Evolutionary conservation across 805 yeast genomes (phyloP).

Genomic region (Kodamaea lidongshanica): DNA sequence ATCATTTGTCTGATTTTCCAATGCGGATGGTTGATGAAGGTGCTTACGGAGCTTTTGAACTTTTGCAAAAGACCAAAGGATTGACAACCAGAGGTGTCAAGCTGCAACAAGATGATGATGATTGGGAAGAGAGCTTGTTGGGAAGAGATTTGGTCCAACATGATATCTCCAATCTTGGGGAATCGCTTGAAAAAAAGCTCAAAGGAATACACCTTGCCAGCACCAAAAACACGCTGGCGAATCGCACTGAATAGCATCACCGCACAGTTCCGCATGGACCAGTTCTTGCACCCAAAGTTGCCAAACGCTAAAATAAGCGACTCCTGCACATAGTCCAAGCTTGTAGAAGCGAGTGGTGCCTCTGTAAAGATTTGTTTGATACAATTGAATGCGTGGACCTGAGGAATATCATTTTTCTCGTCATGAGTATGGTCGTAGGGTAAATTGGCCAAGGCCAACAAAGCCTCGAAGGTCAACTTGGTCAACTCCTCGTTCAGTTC

Average conservation of each 20-base stretch:
- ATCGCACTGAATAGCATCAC: constrained; percentile 87
- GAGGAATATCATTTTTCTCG: constrained; percentile 70
- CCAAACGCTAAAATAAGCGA: constrained; percentile 57
- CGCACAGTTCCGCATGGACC: constrained; percentile 91
- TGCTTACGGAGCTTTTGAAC: constrained; percentile 35
- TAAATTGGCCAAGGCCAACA: constrained; percentile 49
- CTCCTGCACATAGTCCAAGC: constrained; percentile 46
- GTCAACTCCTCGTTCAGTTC: constrained; percentile 31
- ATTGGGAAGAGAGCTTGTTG: constrained; percentile 67
- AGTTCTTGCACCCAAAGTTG: constrained; percentile 58
- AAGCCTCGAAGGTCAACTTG: constrained; percentile 42
- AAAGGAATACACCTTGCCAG: constrained; percentile 45
- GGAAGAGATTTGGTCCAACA: constrained; percentile 28
- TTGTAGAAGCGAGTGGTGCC: constrained; percentile 50
- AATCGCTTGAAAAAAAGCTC: constrained; percentile 66
- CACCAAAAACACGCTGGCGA: constrained; percentile 75
- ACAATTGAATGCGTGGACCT: constrained; percentile 90
- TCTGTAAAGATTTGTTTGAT: constrained; percentile 71
- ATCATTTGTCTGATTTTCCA: constrained; percentile 92
- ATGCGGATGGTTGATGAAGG: constrained; percentile 42
- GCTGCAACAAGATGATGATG: constrained; percentile 60
- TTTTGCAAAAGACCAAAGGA: constrained; percentile 42
- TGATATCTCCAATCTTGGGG: constrained; percentile 43
- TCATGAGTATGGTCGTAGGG: constrained; percentile 45
- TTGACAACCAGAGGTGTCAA: constrained; percentile 52